phyloP scores from a whole-genome alignment of 768 basidiomycete species.

The Leccinum disarticulatum region DNA sequence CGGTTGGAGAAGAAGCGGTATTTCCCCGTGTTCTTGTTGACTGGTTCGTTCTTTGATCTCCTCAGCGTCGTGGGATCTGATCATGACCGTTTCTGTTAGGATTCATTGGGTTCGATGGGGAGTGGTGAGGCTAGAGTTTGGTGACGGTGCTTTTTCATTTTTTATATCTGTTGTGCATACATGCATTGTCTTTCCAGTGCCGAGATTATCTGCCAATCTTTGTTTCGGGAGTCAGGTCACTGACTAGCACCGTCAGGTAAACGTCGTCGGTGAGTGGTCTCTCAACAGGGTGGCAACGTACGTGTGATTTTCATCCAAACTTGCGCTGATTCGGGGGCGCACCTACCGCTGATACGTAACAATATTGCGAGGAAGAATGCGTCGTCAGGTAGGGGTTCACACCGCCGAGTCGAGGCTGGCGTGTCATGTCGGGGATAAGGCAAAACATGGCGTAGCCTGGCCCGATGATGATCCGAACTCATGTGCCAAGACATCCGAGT shows the following conservation, averaged over 20 bases:
- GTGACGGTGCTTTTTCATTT: background rate
- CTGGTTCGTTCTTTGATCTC: constrained; percentile 46
- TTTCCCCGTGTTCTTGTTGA: constrained; percentile 75
- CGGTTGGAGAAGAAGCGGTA: constrained; percentile 83
- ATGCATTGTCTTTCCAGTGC: background rate
- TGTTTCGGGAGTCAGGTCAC: background rate
- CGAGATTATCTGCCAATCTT: background rate
- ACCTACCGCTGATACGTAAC: constrained; percentile 28
- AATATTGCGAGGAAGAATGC: too few species aligned
- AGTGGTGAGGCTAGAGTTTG: constrained; percentile 52
- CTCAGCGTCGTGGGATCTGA: background rate
- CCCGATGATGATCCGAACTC: background rate
- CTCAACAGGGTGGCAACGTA: background rate
- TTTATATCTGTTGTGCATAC: background rate
- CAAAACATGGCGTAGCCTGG: background rate
- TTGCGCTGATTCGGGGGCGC: background rate
- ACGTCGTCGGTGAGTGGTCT: background rate
- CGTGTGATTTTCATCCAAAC: background rate
- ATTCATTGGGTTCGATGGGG: constrained; percentile 83
- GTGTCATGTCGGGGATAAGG: too few species aligned
- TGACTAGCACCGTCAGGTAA: background rate
- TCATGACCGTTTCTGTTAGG: constrained; percentile 40
- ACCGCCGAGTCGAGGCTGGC: too few species aligned
- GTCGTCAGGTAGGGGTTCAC: too few species aligned
- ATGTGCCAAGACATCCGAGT: background rate